Conservation (phyloP, 2,329 filamentous ascomycete species). For the Ophiostoma ulmi region DNA sequence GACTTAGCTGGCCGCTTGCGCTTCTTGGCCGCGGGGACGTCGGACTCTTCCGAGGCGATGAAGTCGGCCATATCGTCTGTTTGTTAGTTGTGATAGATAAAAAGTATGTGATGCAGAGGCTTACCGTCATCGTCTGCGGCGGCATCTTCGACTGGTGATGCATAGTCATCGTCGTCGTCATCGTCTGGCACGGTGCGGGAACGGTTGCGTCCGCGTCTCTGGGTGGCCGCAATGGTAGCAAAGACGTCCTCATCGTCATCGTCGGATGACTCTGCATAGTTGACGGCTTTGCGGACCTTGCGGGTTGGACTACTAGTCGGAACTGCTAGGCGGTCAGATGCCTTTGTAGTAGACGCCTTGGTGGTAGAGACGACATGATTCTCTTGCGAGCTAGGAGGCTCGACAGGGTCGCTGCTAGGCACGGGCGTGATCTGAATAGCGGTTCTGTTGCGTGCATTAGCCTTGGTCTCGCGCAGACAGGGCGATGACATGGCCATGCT, state of each 20-base stretch:
- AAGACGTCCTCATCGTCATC: conserved; percentile 74
- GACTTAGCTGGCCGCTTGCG: conserved; percentile 61
- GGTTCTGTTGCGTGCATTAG: conserved; percentile 38
- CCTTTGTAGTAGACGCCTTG: conserved; percentile 45
- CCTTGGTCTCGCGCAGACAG: conserved; percentile 46
- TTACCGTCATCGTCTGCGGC: conserved; percentile 60
- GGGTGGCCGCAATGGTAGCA: conserved; percentile 31
- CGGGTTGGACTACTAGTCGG: conserved; percentile 68
- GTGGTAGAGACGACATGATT: conserved; percentile 44
- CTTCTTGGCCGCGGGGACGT: conserved; percentile 64
- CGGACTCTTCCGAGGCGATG: conserved; percentile 79
- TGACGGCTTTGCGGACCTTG: conserved; percentile 49
- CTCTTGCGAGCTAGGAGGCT: conserved; percentile 64
- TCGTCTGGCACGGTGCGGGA: conserved; percentile 57
- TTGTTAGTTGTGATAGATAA: background rate
- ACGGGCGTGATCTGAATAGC: conserved; percentile 59
- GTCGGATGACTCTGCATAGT: conserved; percentile 80
- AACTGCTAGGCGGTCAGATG: conserved; percentile 39
- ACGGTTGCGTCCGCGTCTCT: conserved; percentile 39
- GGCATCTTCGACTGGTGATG: conserved; percentile 59
- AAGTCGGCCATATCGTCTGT: conserved; percentile 77
- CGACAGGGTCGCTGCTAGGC: conserved; percentile 71
- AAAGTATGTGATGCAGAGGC: background rate
- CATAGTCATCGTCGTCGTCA: conserved; percentile 68
- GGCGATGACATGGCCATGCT: conserved; percentile 31